phyloP scores from a whole-genome alignment of 2,329 filamentous ascomycete species.

The Paecilomyces sp. region DNA sequence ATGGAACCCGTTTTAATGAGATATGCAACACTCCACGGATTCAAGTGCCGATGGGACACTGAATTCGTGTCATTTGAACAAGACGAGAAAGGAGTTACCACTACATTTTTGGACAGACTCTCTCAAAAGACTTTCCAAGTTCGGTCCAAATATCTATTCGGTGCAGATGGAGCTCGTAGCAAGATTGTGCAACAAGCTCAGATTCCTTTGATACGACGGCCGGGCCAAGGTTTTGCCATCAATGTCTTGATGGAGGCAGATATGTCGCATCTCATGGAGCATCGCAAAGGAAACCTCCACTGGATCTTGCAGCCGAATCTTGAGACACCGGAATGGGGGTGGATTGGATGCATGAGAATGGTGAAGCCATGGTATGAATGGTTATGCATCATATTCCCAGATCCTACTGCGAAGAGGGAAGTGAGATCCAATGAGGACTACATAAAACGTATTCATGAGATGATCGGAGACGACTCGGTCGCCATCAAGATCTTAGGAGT shows the following conservation, averaged over 20 bases:
- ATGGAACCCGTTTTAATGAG: conserved; percentile 42
- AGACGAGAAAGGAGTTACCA: conserved; percentile 18
- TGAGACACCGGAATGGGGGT: conserved; percentile 46
- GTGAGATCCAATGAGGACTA: conserved; percentile 43
- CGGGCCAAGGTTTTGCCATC: conserved; percentile 37
- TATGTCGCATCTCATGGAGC: conserved; percentile 27
- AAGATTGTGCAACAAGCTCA: conserved; percentile 40
- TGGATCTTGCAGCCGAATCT: conserved; percentile 52
- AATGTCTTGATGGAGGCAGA: conserved; percentile 33
- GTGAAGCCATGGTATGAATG: conserved; percentile 59
- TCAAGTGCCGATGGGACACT: conserved; percentile 38
- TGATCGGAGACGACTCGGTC: conserved; percentile 50
- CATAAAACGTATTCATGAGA: conserved; percentile 36
- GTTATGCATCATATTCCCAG: conserved; percentile 50
- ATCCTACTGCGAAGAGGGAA: conserved; percentile 16
- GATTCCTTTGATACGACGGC: conserved; percentile 40
- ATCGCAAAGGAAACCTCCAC: conserved; percentile 37
- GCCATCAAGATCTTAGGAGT: conserved; percentile 46
- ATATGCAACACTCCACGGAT: conserved; percentile 42
- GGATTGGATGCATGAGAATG: conserved; percentile 49
- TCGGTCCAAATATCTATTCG: conserved; percentile 51
- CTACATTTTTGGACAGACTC: conserved; percentile 30
- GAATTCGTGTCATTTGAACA: conserved; percentile 26
- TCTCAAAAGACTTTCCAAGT: conserved; percentile 37
- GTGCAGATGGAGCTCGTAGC: conserved; percentile 49